A percentile compares a stretch with the other conserved stretches of the same genome.
Conservation (phyloP, 371 early-diverging fungal species). For the Mucor circinelloides region DNA sequence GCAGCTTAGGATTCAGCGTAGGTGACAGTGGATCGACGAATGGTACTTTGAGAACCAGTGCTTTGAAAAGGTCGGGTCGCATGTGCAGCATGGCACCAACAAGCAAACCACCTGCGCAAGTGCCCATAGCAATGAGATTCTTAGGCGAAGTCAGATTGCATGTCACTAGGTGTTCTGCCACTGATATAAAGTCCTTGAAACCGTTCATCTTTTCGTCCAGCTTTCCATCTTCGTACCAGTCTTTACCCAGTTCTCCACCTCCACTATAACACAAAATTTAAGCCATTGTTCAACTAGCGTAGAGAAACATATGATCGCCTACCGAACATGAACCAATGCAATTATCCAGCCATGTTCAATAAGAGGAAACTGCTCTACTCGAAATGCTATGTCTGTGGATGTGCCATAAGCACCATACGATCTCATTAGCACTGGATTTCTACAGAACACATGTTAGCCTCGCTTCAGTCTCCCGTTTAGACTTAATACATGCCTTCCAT, state of each 20-base stretch:
- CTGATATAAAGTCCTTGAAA: slow-evolving; percentile 71
- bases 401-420: slow-evolving; percentile 90
- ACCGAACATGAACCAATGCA: slow-evolving; percentile 85
- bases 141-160: slow-evolving; percentile 55
- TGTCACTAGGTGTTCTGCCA: slow-evolving; percentile 64
- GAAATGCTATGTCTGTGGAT: slow-evolving; percentile 75
- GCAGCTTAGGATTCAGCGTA: slow-evolving; percentile 75
- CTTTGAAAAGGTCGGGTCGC: slow-evolving; percentile 77
- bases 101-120: slow-evolving; percentile 81
- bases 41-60: slow-evolving; percentile 80
- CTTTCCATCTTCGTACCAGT: slow-evolving; percentile 80
- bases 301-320: slow-evolving; percentile 36
- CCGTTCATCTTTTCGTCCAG: slow-evolving; percentile 70
- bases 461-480: not conserved
- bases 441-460: not conserved
- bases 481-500: slow-evolving; percentile 44
- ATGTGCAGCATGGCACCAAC: slow-evolving; percentile 72
- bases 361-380: slow-evolving; percentile 78
- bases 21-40: slow-evolving; percentile 85
- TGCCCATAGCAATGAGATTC: slow-evolving; percentile 65
- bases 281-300: not conserved
- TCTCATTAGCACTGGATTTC: slow-evolving; percentile 74
- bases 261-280: slow-evolving; percentile 63
- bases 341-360: slow-evolving; percentile 82
- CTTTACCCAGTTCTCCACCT: slow-evolving; percentile 77